Evolutionary conservation across 192 early-diverging fungal genomes (phyloP).

Genomic region (Kickxella alabastrina): DNA sequence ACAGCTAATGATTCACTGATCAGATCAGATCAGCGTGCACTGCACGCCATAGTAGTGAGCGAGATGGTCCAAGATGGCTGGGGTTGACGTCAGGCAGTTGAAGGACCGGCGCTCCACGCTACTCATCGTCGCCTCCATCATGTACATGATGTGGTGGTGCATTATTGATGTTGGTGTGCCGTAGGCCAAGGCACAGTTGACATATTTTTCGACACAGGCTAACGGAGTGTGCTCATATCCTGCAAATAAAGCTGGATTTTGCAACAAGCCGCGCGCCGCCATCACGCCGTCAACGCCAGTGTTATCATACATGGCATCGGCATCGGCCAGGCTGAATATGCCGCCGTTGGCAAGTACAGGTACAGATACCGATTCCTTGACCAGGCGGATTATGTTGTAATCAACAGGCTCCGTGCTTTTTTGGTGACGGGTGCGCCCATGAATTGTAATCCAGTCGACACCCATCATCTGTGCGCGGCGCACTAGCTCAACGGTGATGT

Average conservation of each 20-base stretch:
- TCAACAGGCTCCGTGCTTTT: slow-evolving; percentile 79
- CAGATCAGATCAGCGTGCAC: no score
- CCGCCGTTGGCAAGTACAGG: slow-evolving; percentile 90
- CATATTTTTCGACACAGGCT: slow-evolving; percentile 69
- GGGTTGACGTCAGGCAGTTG: slow-evolving; percentile 72
- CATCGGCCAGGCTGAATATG: slow-evolving; percentile 73
- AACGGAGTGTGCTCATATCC: slow-evolving; percentile 75
- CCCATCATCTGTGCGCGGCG: slow-evolving; percentile 80
- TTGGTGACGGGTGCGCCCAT: slow-evolving; percentile 81
- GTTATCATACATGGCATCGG: slow-evolving; percentile 64
- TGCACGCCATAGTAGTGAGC: slow-evolving; percentile 52
- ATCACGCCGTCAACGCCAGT: slow-evolving; percentile 88
- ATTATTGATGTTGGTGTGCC: slow-evolving; percentile 83
- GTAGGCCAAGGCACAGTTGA: slow-evolving; percentile 65
- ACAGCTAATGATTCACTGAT: no score
- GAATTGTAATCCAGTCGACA: slow-evolving; percentile 84
- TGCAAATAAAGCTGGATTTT: slow-evolving; percentile 92
- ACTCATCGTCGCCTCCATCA: slow-evolving; percentile 82
- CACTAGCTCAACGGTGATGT: slow-evolving; percentile 81
- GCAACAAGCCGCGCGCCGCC: slow-evolving; percentile 84
- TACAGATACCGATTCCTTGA: slow-evolving; percentile 72
- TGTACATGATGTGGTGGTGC: slow-evolving; percentile 95
- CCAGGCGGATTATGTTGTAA: slow-evolving; percentile 74
- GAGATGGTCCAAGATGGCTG: slow-evolving; percentile 79
- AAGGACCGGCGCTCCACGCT: slow-evolving; percentile 76